phyloP scores from a whole-genome alignment of 768 basidiomycete species.

The Tricholoma flavovirens region DNA sequence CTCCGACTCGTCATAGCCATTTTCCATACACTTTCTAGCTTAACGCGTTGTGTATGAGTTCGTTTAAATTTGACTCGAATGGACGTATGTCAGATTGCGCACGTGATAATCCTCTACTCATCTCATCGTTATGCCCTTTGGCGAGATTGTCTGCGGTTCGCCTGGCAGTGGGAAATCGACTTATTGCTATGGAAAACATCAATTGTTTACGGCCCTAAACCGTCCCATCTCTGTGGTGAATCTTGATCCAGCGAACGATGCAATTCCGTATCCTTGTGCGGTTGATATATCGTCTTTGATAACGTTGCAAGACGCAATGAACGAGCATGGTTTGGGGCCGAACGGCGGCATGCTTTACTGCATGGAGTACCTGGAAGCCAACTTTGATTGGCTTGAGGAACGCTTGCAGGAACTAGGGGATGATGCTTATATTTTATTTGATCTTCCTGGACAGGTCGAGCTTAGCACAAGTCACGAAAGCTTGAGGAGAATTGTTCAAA shows the following conservation, averaged over 20 bases:
- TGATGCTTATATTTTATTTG: conserved; percentile 88
- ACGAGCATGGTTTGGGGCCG: conserved; percentile 78
- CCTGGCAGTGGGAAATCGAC: conserved; percentile 88
- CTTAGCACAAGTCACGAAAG: conserved; percentile 94
- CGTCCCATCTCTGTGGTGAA: conserved; percentile 90
- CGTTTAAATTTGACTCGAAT: neutral
- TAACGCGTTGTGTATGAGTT: neutral
- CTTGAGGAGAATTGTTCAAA: conserved; percentile 71
- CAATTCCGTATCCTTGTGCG: conserved; percentile 86
- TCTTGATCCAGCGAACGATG: conserved; percentile 91
- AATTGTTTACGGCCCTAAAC: conserved; percentile 80
- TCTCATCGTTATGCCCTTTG: conserved; percentile 62
- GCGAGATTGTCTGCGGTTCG: conserved; percentile 81
- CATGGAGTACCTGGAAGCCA: conserved; percentile 95
- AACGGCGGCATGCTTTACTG: conserved; percentile 97
- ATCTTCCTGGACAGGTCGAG: conserved; percentile 96
- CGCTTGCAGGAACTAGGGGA: conserved; percentile 56
- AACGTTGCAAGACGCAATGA: conserved; percentile 84
- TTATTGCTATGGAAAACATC: conserved; percentile 82
- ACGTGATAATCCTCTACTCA: too few relatives aligned
- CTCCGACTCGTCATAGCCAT: conserved; percentile 12
- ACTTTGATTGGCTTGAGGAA: conserved; percentile 83
- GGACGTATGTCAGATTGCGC: neutral
- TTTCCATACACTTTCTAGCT: neutral
- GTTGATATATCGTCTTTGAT: conserved; percentile 83